phyloP scores from a whole-genome alignment of 2,329 filamentous ascomycete genomes.

The Diaporthe caulivora region DNA sequence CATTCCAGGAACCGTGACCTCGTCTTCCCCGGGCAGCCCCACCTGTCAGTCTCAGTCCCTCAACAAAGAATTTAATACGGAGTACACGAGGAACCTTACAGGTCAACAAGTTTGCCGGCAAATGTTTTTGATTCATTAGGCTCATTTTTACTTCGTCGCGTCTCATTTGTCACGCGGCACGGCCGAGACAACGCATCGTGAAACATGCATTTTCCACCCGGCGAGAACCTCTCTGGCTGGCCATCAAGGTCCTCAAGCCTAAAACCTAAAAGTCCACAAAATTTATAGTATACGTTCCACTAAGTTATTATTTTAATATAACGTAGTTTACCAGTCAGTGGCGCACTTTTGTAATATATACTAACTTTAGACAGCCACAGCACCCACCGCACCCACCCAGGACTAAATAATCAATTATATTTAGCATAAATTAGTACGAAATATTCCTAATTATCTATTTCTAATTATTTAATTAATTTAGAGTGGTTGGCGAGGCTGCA shows the following conservation, averaged over 20 bases:
- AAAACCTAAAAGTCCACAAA: constrained; percentile 7
- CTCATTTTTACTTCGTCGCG: background rate
- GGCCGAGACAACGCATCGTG: constrained; percentile 1
- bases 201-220: constrained; percentile 14
- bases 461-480: too few relatives aligned
- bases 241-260: constrained; percentile 32
- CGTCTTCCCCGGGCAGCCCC: background rate
- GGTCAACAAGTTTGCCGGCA: background rate
- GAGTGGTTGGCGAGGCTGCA: too few relatives aligned
- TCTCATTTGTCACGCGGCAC: constrained; percentile 10
- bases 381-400: too few relatives aligned
- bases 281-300: too few relatives aligned
- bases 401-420: too few relatives aligned
- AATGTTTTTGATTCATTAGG: background rate
- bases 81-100: background rate
- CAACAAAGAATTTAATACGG: background rate
- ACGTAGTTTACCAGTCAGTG: too few relatives aligned
- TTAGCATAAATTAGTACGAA: too few relatives aligned
- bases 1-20: background rate
- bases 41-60: background rate
- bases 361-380: too few relatives aligned
- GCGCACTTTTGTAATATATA: too few relatives aligned
- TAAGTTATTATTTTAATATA: too few relatives aligned
- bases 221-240: constrained; percentile 12
- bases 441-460: too few relatives aligned